Conservation (phyloP, 225 moss, liverwort and hornwort genomes). For the Thuidium tamariscinum region DNA sequence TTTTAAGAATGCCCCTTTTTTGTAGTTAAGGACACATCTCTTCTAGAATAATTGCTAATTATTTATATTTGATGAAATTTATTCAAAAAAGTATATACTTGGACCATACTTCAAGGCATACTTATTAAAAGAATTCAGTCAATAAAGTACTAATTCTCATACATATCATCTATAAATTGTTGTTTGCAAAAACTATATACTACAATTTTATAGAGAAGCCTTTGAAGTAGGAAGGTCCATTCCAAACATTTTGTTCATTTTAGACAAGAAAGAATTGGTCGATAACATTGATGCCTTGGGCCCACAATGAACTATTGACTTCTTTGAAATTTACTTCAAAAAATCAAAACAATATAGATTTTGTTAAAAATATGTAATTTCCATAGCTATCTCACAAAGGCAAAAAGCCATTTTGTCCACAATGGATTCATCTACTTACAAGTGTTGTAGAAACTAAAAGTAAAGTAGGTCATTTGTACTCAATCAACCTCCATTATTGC, state of each 20-base stretch:
- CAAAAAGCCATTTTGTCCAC: rapidly evolving
- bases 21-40: rapidly evolving
- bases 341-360: not conserved
- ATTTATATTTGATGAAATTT: not conserved
- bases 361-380: not conserved
- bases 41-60: too few relatives aligned
- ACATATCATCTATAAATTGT: not conserved
- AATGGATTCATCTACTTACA: not conserved
- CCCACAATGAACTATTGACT: not conserved
- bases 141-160: too few relatives aligned
- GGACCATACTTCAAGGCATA: rapidly evolving
- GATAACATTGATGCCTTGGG: rapidly evolving
- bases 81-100: too few relatives aligned
- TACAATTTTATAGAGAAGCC: not conserved
- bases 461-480: too few relatives aligned
- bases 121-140: not conserved
- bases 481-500: too few relatives aligned
- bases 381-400: rapidly evolving
- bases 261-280: rapidly evolving
- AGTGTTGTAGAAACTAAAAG: not conserved
- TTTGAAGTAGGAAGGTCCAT: not conserved
- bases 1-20: too few relatives aligned
- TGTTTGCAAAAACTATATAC: too few relatives aligned
- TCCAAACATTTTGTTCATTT: rapidly evolving
- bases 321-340: rapidly evolving